phyloP scores from a whole-genome alignment of 768 basidiomycete genomes.

The Sarcodon aspratus region DNA sequence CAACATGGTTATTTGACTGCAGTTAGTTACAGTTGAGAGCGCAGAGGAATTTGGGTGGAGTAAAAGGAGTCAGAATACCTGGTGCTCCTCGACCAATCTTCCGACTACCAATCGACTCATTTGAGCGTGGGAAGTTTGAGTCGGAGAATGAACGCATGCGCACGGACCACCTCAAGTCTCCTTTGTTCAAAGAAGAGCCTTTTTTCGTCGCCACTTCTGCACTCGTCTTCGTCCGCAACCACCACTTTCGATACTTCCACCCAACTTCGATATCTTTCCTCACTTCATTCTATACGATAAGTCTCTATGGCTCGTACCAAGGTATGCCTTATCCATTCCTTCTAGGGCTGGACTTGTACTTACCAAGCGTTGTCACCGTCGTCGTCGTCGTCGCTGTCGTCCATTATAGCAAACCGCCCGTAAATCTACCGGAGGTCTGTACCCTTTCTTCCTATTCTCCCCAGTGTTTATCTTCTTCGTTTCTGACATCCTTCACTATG shows the following conservation, averaged over 20 bases:
- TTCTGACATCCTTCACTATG: not conserved
- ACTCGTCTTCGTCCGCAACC: not conserved
- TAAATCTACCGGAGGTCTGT: constrained; percentile 93
- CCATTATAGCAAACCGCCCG: constrained; percentile 85
- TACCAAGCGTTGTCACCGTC: constrained; percentile 12
- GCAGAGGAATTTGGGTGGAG: not conserved
- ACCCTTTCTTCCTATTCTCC: constrained; percentile 6
- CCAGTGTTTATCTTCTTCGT: not conserved
- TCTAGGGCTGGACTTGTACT: constrained; percentile 1
- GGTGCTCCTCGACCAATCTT: not conserved
- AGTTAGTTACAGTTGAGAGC: no score
- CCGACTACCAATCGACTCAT: not conserved
- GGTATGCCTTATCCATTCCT: constrained; percentile 26
- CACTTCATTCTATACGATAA: not conserved
- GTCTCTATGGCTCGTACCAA: constrained; percentile 78
- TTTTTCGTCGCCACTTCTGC: not conserved
- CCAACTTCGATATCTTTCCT: not conserved
- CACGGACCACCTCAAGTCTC: not conserved
- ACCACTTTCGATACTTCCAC: not conserved
- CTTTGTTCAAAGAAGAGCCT: not conserved
- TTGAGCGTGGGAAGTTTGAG: not conserved
- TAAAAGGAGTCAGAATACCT: not conserved
- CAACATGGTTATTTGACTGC: no score
- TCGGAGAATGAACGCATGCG: not conserved
- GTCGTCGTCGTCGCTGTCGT: constrained; percentile 20